Base-by-base conservation (phyloP, 148 eudicot genomes). In the Pouteria glomerata region DNA sequence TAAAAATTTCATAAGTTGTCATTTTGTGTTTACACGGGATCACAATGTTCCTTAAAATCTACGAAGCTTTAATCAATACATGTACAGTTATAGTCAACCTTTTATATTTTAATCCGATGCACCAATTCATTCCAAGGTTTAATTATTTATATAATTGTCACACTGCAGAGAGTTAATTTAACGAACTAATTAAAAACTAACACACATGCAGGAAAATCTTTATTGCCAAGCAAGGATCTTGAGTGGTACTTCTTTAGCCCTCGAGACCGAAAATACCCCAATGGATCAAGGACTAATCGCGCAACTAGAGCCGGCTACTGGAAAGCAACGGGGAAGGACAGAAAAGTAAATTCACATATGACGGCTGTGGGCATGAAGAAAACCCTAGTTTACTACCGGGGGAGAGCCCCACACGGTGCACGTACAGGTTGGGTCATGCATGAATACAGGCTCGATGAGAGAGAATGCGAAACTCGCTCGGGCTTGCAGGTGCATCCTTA, bases 181-280 rank as follows among this genome's bases (percentile, higher is more conserved):
- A n/a, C n/a, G n/a, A n/a, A n/a, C n/a, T n/a, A n/a, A n/a, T n/a
- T n/a, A n/a, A n/a, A n/a, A n/a, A n/a, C n/a, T n/a, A n/a, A n/a
- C n/a, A 3, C 1, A 41, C 13, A 1, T 12, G 42, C 76, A 92
- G 97, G 92, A 34, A 92, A 92, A 65, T 92, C 97, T 10, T 70
- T 89, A 48, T 73, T 92, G 61, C 95, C 95, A 62, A 92, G 97
- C 85, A 92, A 92, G 68, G 97, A 92, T 69, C 70, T 87, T 31
- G 97, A 92, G 73, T 92, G 97, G 97, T 92, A 89, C 69, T 92
- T 92, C 77, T 92, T 92, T 56, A 89, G 92, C 67, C 97, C 92
- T 23, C 78, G 95, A 59, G 95, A 92, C 68, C 82, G 97, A 0
- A 92, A 92, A 66, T 92, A 92, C 74, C 92, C 97, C 0, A 92